A percentile compares a stretch with the other conserved stretches of the same genome.
phyloP scores from a whole-genome alignment of 345 rosid species.

The Sonneratia alba region DNA sequence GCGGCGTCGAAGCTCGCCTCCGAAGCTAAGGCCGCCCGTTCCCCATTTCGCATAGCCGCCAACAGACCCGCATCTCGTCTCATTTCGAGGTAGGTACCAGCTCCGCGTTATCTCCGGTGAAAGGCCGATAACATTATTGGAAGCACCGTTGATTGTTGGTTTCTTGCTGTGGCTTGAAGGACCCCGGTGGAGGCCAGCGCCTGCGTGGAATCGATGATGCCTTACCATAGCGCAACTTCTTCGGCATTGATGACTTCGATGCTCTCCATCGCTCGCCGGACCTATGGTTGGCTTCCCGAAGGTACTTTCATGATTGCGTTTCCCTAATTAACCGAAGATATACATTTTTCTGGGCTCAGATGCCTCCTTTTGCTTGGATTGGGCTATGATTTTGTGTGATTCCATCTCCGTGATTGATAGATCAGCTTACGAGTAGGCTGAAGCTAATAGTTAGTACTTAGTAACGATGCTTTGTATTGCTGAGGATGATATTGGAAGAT shows the following conservation, averaged over 20 bases:
- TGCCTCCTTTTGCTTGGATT: no score
- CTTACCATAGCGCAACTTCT: conserved; percentile 81
- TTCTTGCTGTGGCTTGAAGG: conserved; percentile 21
- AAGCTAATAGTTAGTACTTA: no score
- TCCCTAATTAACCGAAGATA: no score
- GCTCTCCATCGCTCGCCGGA: conserved; percentile 58
- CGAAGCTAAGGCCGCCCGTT: conserved; percentile 38
- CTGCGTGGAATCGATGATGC: conserved; percentile 76
- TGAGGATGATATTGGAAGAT: no score
- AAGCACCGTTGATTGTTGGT: background rate
- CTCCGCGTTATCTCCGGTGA: background rate
- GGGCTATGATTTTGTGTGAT: no score
- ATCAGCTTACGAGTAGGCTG: no score
- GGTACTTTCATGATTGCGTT: conserved; percentile 26
- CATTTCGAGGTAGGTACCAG: conserved; percentile 38
- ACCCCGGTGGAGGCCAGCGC: conserved; percentile 65
- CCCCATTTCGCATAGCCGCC: conserved; percentile 38
- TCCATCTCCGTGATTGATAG: no score
- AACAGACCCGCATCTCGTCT: conserved; percentile 36
- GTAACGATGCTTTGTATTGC: no score
- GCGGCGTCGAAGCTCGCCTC: conserved; percentile 44
- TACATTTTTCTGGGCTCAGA: no score
- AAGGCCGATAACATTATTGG: background rate
- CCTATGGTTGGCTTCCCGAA: conserved; percentile 62
- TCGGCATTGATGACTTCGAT: conserved; percentile 84